Evolutionary conservation across 495 filamentous ascomycete species (phyloP), one percentile per base, ranked within the genome.

Genomic region (Aspergillus cavernicola): DNA sequence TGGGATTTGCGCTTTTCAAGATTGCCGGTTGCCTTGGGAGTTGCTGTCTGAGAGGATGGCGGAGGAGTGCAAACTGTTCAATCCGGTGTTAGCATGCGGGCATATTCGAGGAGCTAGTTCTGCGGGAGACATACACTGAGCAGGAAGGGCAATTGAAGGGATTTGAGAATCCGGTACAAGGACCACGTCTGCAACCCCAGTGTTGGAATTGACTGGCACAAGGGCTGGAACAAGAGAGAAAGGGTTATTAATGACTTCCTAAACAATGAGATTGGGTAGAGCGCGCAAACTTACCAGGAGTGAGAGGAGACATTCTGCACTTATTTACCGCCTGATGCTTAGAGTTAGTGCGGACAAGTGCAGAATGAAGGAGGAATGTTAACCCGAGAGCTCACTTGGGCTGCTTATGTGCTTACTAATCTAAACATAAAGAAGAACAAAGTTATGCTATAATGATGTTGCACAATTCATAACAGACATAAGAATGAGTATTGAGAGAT

Each of bases 211-310:
- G 33, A 56, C 49, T 20, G 55, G 52, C 2, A 44, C 11, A 24
- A 64, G 57, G 19, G 11, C 61, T 58, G 22, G 46, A 48, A 6
- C 37, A 20, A 6, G 36, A 19, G 26, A 15, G 32, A 38, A 23
- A 31, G 18, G 32, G 24, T 47, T 26, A 46, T 41, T 31, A 37
- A 8, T 32, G 16, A 28, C 24, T 31, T 33, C 26, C 15, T n/a
- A 18, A 33, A 40, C 36, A 26, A 47, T 32, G 9, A 19, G 23
- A 15, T 31, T 15, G 41, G 18, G 15, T 31, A 50, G 23, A 40
- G 43, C 46, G 24, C 42, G 46, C 52, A 59, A 61, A 61, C 62
- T 61, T 55, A 56, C 62, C 43, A 52, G 56, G 53, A 31, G 37
- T 57, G 43, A 33, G 36, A 52, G 51, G 47, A 45, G 47, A 35